Evolutionary conservation across 2,329 filamentous ascomycete genomes (phyloP).

Genomic region (Colletotrichum agaves): DNA sequence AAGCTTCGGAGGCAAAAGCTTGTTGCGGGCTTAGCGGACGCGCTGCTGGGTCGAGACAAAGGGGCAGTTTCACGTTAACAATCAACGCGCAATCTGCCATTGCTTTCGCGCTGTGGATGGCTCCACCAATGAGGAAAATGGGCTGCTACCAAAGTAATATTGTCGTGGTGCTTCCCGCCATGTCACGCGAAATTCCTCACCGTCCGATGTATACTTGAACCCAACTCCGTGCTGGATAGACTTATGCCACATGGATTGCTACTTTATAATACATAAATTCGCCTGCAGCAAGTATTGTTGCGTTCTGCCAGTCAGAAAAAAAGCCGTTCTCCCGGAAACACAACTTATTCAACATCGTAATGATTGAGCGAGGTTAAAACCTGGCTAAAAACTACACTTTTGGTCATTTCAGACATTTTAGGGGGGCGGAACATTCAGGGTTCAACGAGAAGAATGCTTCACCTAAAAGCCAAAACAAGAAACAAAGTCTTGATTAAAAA

Average conservation of each 20-base stretch:
- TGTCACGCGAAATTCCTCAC: not conserved
- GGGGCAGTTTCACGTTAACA: constrained; percentile 29
- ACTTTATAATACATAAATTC: constrained; percentile 14
- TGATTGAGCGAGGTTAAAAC: too few species aligned
- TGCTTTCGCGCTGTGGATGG: not conserved
- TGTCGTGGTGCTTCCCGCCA: constrained; percentile 5
- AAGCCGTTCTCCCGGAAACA: too few species aligned
- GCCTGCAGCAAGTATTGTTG: not conserved
- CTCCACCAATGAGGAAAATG: constrained; percentile 19
- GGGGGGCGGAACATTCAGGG: too few species aligned
- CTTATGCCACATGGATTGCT: constrained; percentile 2
- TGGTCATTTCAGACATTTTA: too few species aligned
- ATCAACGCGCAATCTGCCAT: not conserved
- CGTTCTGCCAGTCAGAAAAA: not conserved
- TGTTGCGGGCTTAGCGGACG: constrained; percentile 29
- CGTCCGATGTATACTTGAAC: constrained; percentile 5
- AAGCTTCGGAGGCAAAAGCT: constrained; percentile 31
- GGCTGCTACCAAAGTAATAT: not conserved
- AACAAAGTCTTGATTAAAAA: not conserved
- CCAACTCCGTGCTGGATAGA: constrained; percentile 21
- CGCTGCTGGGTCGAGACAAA: constrained; percentile 2
- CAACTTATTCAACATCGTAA: not conserved
- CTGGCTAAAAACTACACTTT: too few species aligned
- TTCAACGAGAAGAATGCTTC: too few species aligned
- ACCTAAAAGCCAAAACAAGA: not conserved